Conservation (phyloP, 1,139 yeast species). For the Magnusiomyces ingens region DNA sequence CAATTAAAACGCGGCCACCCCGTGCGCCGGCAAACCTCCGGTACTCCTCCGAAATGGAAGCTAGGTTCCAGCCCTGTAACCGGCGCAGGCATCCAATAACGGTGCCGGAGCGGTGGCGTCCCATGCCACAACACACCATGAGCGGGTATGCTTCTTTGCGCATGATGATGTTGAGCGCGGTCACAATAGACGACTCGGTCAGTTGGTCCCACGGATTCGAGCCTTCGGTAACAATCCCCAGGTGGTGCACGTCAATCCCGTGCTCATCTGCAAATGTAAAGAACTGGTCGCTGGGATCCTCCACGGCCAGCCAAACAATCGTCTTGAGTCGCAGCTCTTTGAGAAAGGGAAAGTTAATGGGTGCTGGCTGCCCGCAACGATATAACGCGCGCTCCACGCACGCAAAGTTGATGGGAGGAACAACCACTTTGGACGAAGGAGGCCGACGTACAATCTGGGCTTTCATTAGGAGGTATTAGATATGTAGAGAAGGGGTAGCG, state of each 20-base stretch:
- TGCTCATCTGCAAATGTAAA: constrained; percentile 71
- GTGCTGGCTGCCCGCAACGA: constrained; percentile 95
- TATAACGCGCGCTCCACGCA: constrained; percentile 86
- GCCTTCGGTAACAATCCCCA: constrained; percentile 55
- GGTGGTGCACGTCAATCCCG: constrained; percentile 54
- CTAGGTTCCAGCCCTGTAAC: constrained; percentile 92
- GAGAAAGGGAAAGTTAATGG: constrained; percentile 80
- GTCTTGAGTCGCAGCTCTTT: constrained; percentile 67
- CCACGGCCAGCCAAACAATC: constrained; percentile 89
- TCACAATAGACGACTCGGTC: constrained; percentile 71
- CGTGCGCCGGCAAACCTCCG: constrained; percentile 86
- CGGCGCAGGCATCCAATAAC: constrained; percentile 89
- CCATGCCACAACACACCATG: constrained; percentile 95
- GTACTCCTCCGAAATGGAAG: constrained; percentile 90
- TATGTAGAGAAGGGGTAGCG: too few species aligned
- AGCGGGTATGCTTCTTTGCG: constrained; percentile 72
- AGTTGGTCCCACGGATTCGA: constrained; percentile 97
- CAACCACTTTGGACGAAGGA: constrained; percentile 44
- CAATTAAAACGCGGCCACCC: constrained; percentile 89
- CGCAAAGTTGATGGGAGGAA: constrained; percentile 91
- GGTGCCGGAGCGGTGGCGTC: constrained; percentile 92
- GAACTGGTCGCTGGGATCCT: constrained; percentile 87
- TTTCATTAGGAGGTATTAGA: neutral
- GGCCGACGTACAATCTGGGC: constrained; percentile 6
- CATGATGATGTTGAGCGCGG: constrained; percentile 69